Evolutionary conservation across 2,329 filamentous ascomycete species (phyloP).

Genomic region (Sphaerostilbella broomeana): DNA sequence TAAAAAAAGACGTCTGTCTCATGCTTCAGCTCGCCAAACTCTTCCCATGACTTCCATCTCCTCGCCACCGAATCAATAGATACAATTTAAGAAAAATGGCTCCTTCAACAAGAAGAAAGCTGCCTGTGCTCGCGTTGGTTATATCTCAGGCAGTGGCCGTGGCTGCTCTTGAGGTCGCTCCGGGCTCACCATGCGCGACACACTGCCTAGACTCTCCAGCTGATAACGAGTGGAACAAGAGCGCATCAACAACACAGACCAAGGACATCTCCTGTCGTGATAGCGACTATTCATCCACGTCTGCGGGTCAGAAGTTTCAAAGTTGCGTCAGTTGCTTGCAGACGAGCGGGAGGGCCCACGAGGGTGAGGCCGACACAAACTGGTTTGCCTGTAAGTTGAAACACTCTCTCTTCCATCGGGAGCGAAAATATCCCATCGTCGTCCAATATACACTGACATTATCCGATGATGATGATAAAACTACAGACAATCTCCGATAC

Average conservation of each 20-base stretch:
- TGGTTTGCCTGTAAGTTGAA: conserved; percentile 45
- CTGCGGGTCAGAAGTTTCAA: conserved; percentile 39
- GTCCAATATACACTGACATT: too few relatives aligned
- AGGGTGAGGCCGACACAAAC: conserved; percentile 33
- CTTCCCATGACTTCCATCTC: too few relatives aligned
- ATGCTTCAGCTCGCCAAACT: too few relatives aligned
- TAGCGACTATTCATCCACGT: conserved; percentile 30
- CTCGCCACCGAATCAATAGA: too few relatives aligned
- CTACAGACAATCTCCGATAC: conserved; percentile 45
- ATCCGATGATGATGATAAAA: too few relatives aligned
- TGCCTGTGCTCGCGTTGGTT: conserved; percentile 17
- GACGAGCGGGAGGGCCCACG: conserved; percentile 35
- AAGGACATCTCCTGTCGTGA: conserved; percentile 43
- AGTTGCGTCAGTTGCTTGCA: conserved; percentile 42
- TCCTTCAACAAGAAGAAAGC: conserved; percentile 2
- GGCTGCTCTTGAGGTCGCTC: conserved; percentile 39
- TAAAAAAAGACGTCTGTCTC: too few relatives aligned
- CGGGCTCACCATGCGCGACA: conserved; percentile 44
- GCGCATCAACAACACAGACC: conserved; percentile 35
- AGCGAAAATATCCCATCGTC: too few relatives aligned
- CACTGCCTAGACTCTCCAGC: conserved; percentile 37
- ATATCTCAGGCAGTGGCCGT: conserved; percentile 12
- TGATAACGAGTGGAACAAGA: conserved; percentile 27
- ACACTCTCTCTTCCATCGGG: too few relatives aligned
- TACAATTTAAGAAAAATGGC: conserved; percentile 1